These are phyloP conservation scores for Periconia digitata DNA, from an alignment of 2,329 filamentous ascomycete species.

Conservation along the genomic window DNA sequence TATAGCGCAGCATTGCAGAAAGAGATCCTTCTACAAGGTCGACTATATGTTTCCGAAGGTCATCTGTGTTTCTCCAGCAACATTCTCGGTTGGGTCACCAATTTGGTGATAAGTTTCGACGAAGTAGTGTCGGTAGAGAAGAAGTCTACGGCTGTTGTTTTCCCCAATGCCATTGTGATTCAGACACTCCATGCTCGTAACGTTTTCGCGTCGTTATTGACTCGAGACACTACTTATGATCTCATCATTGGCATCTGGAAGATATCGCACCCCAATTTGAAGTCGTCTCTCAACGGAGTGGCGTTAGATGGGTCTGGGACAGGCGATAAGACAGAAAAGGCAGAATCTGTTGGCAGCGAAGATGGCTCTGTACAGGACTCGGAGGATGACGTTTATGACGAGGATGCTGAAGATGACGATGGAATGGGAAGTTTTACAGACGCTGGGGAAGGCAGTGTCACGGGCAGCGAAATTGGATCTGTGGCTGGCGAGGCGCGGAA, in stretches of 20 bases:
- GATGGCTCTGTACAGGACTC: constrained; percentile 62
- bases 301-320: constrained; percentile 73
- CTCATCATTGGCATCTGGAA: constrained; percentile 98
- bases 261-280: constrained; percentile 86
- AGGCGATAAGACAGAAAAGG: constrained; percentile 89
- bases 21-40: constrained; percentile 91
- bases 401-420: constrained; percentile 76
- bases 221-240: constrained; percentile 93
- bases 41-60: constrained; percentile 94
- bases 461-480: constrained; percentile 53
- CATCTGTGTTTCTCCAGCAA: constrained; percentile 99
- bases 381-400: constrained; percentile 76
- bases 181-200: constrained; percentile 94
- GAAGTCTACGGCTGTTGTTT: constrained; percentile 89
- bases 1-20: constrained; percentile 96
- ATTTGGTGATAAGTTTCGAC: constrained; percentile 96
- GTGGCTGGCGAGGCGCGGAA: constrained; percentile 68
- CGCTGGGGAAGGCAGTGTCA: constrained; percentile 55
- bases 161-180: constrained; percentile 97
- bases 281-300: constrained; percentile 88
- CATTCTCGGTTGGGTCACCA: constrained; percentile 97
- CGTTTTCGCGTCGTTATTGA: constrained; percentile 92
- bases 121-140: constrained; percentile 97
- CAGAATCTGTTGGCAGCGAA: constrained; percentile 60
- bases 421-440: constrained; percentile 65